Conservation (phyloP, 2,329 filamentous ascomycete genomes). For the Leptographium radiaticola region DNA sequence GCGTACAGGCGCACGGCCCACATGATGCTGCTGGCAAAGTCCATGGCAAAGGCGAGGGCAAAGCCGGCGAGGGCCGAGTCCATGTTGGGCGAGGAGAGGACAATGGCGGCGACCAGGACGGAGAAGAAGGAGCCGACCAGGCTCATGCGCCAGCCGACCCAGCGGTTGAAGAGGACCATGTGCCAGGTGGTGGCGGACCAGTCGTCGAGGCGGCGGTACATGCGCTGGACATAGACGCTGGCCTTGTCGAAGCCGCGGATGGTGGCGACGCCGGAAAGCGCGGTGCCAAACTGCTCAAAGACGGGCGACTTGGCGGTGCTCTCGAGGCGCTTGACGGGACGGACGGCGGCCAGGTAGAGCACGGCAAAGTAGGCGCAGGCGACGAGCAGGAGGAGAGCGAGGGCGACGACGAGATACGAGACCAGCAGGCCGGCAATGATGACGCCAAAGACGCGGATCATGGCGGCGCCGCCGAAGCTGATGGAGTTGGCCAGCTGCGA, state of each 20-base stretch:
- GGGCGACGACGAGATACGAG: slow-evolving; percentile 50
- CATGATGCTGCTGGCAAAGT: slow-evolving; percentile 51
- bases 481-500: slow-evolving; percentile 51
- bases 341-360: slow-evolving; percentile 54
- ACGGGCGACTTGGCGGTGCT: slow-evolving; percentile 66
- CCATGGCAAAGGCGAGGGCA: slow-evolving; percentile 58
- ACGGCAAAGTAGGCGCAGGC: slow-evolving; percentile 45
- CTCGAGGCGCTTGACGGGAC: slow-evolving; percentile 66
- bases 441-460: slow-evolving; percentile 50
- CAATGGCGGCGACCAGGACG: slow-evolving; percentile 48
- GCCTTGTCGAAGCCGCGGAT: slow-evolving; percentile 64
- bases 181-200: slow-evolving; percentile 55
- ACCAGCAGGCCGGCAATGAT: slow-evolving; percentile 55
- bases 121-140: slow-evolving; percentile 58
- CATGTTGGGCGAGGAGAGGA: slow-evolving; percentile 47
- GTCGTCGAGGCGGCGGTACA: slow-evolving; percentile 57
- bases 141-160: slow-evolving; percentile 63
- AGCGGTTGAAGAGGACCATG: slow-evolving; percentile 61
- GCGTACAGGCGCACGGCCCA: slow-evolving; percentile 57
- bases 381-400: slow-evolving; percentile 44
- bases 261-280: slow-evolving; percentile 58
- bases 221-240: slow-evolving; percentile 51
- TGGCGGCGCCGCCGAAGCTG: slow-evolving; percentile 44
- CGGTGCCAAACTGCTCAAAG: slow-evolving; percentile 66
- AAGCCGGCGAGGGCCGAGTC: slow-evolving; percentile 63